Conservation (phyloP, 305 asterid species). For the Solanum aculeatissimum region DNA sequence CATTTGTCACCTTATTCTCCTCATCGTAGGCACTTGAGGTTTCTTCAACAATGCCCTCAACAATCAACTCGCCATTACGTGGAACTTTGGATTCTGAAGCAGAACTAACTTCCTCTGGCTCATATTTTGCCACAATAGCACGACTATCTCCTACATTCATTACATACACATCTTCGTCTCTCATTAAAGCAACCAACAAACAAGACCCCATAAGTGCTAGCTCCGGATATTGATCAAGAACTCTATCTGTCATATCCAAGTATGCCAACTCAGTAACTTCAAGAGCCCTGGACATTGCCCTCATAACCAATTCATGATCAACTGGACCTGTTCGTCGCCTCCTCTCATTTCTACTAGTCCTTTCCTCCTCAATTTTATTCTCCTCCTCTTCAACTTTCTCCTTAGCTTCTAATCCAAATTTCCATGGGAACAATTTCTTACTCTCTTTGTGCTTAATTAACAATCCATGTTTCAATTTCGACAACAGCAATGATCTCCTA, state of each 20-base stretch:
- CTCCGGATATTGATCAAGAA: conserved; percentile 91
- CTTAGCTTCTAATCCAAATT: conserved; percentile 69
- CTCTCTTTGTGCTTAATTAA: conserved; percentile 66
- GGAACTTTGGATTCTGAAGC: conserved; percentile 23
- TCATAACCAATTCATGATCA: conserved; percentile 69
- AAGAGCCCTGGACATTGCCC: conserved; percentile 95
- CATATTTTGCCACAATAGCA: conserved; percentile 85
- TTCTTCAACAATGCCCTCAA: conserved; percentile 59
- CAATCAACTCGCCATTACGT: conserved; percentile 25
- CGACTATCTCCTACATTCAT: conserved; percentile 98
- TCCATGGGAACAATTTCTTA: conserved; percentile 72
- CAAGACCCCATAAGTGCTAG: conserved; percentile 99
- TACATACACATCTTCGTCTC: conserved; percentile 94
- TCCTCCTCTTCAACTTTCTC: conserved; percentile 40
- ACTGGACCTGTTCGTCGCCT: conserved; percentile 62
- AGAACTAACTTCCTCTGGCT: conserved; percentile 32
- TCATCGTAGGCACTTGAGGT: conserved; percentile 23
- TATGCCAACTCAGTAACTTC: conserved; percentile 74
- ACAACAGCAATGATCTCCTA: conserved; percentile 68
- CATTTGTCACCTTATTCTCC: conserved; percentile 37
- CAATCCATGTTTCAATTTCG: conserved; percentile 81
- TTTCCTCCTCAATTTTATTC: conserved; percentile 30
- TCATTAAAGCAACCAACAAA: conserved; percentile 83
- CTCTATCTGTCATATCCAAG: conserved; percentile 86
- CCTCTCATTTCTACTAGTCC: conserved; percentile 31